Conservation (phyloP, 1,139 yeast genomes). For the Geotrichum aggregatum region DNA sequence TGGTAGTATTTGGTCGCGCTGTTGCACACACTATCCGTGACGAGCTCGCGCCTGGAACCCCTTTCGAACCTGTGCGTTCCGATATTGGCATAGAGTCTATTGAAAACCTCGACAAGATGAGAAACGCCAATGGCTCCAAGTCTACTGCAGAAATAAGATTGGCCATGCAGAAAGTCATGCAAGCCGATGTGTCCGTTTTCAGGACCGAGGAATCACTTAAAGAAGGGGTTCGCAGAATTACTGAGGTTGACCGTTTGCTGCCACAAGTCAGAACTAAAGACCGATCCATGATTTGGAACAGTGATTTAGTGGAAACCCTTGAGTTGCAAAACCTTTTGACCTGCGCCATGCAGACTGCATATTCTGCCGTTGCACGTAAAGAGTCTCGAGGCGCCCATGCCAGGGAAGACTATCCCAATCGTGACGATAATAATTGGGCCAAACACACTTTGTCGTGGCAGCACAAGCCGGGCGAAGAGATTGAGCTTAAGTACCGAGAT, state of each 20-base stretch:
- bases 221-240: constrained; percentile 81
- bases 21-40: constrained; percentile 90
- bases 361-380: constrained; percentile 88
- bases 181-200: constrained; percentile 94
- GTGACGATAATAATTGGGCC: constrained; percentile 97
- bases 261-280: constrained; percentile 79
- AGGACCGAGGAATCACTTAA: constrained; percentile 90
- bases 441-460: constrained; percentile 97
- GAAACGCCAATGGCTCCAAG: constrained; percentile 79
- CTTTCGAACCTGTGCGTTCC: constrained; percentile 73
- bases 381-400: constrained; percentile 99
- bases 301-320: constrained; percentile 91
- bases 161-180: constrained; percentile 95
- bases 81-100: constrained; percentile 86
- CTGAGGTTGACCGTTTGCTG: constrained; percentile 69
- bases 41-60: constrained; percentile 79
- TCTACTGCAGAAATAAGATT: constrained; percentile 85
- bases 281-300: constrained; percentile 98
- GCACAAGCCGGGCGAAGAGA: constrained; percentile 61
- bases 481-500: constrained; percentile 76
- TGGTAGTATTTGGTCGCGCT: constrained; percentile 98
- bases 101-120: constrained; percentile 80
- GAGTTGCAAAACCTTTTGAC: constrained; percentile 95
- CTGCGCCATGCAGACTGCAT: constrained; percentile 95
- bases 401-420: constrained; percentile 92